These are phyloP conservation scores for Datisca glomerata DNA, from an alignment of 306 rosid species.

Conservation along the genomic window DNA sequence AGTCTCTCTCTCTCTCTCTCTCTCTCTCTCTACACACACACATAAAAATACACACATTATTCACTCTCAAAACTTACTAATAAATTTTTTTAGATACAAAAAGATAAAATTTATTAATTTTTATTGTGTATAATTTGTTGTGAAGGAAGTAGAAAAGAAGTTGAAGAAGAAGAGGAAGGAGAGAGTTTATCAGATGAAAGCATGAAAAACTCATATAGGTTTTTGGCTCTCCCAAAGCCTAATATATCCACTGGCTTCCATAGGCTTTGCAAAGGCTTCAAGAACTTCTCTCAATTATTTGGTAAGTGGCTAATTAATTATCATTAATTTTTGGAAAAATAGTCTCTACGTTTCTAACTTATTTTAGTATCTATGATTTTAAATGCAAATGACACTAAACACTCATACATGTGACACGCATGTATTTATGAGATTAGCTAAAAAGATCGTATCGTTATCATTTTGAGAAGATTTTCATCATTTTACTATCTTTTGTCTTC, in stretches of 20 bases:
- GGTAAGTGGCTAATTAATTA: constrained; percentile 26
- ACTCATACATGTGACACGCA: too few relatives aligned
- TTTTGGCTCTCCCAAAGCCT: constrained; percentile 42
- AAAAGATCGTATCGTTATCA: too few relatives aligned
- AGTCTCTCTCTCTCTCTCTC: constrained; percentile 34
- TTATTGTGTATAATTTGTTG: background rate
- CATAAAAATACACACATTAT: too few relatives aligned
- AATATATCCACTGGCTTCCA: constrained; percentile 47
- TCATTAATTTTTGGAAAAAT: background rate
- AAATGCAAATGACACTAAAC: too few relatives aligned
- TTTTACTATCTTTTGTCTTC: too few relatives aligned
- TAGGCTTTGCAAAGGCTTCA: constrained; percentile 73
- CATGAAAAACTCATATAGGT: constrained; percentile 45
- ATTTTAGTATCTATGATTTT: background rate
- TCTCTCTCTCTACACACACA: background rate
- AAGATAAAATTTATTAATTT: background rate
- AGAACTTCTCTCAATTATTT: constrained; percentile 72
- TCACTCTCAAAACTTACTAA: background rate
- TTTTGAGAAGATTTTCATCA: too few relatives aligned
- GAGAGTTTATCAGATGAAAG: constrained; percentile 37
- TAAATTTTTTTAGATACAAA: background rate
- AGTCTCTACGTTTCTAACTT: background rate
- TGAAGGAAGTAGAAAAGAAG: constrained; percentile 31
- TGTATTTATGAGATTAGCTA: too few relatives aligned
- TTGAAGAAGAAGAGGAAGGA: constrained; percentile 19